Evolutionary conservation across 2,329 filamentous ascomycete species (phyloP), one percentile per base, ranked within the genome.

Genomic region (Nothomitra cinnamomea): DNA sequence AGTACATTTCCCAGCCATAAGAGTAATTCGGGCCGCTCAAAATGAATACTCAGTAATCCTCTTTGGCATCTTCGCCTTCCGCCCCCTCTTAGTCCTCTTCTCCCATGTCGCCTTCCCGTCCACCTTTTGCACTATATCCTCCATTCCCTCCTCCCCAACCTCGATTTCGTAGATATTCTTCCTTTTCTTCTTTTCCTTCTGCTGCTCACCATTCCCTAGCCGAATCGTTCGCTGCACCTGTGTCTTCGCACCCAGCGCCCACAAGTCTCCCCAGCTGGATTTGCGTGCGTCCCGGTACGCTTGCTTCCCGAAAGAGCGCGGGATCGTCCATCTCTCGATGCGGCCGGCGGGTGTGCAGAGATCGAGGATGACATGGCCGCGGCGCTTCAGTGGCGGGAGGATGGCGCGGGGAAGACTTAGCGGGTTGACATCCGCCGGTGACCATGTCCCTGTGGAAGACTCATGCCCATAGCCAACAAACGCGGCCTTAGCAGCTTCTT

Each of bases 201-300:
- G 64, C 55, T 69, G 70, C 62, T 70, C 63, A 15, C 60, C 63
- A 52, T 59, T 58, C 52, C 60, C 53, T 54, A 57, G 53, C 28
- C 55, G 40, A n/a, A 60, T 57, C 35, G 60, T 66, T 64, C 42
- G 54, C 57, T 22, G 50, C 59, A 54, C 64, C 64, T 53, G 76
- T 0, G 87, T 94, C 74, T 96, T 96, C 21, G 89, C 90, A 0
- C 92, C 92, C 0, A 96, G 73, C 0, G 90, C 88, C 92, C 92
- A 98, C 8, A 96, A 72, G 65, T 96, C 92, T 40, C 92, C 92
- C 92, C 90, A 96, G 53, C 71, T 71, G 0, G 83, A 78, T 69
- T 98, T 98, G 57, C 92, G 80, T 36, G 92, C 92, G 64, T 96
- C 92, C 61, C 85, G 87, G 69, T 90, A 96, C 0, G 88, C 88